These are phyloP conservation scores for Aspergillus haitiensis DNA, from an alignment of 495 filamentous ascomycete species.

Conservation along the genomic window DNA sequence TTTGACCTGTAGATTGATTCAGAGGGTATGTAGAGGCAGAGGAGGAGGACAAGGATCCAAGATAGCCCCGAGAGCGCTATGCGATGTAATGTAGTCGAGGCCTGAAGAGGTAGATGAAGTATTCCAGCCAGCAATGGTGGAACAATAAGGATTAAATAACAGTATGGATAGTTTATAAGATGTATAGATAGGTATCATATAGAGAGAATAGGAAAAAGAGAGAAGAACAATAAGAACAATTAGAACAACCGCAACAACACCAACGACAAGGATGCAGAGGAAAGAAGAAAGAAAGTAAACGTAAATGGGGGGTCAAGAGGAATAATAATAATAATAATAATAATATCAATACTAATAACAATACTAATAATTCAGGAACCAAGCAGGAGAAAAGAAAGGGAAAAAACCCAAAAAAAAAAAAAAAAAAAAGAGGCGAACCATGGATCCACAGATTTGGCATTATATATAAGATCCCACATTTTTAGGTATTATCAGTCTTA, in stretches of 20 bases:
- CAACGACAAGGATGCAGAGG: not conserved
- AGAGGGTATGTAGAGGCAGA: not conserved
- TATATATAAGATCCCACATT: constrained; percentile 7
- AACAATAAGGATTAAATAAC: too few species aligned
- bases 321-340: not conserved
- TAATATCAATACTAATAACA: not conserved
- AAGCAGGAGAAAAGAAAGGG: constrained; percentile 15
- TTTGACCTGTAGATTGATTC: constrained; percentile 2
- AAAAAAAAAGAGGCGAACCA: constrained; percentile 10
- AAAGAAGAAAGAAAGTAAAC: not conserved
- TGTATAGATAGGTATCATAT: too few species aligned
- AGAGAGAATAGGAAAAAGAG: too few species aligned
- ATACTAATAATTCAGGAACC: constrained; percentile 4
- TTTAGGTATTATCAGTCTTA: constrained; percentile 2
- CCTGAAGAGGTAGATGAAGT: too few species aligned
- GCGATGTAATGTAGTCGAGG: too few species aligned
- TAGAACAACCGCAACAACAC: too few species aligned
- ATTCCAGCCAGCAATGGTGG: too few species aligned
- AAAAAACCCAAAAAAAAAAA: constrained; percentile 6
- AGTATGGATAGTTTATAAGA: too few species aligned
- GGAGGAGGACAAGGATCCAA: too few species aligned
- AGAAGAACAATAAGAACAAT: not conserved
- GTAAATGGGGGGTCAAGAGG: not conserved
- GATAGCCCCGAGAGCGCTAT: too few species aligned
- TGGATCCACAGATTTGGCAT: constrained; percentile 12